Base-by-base conservation (phyloP, 768 basidiomycete species). In the Russula sp. region DNA sequence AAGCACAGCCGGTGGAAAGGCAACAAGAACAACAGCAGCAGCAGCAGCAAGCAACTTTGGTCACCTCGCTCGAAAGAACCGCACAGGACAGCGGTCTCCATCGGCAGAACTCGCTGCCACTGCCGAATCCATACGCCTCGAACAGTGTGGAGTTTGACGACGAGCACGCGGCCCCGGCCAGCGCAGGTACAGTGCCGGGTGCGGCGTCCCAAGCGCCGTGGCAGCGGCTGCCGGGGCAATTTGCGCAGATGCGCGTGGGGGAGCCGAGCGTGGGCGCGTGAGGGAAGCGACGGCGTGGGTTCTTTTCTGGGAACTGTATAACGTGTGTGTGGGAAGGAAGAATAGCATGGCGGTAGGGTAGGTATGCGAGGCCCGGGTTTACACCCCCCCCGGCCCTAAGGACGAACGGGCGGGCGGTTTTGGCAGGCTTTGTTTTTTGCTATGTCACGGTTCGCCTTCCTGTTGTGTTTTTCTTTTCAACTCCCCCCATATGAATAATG, bases 241-340 rank as follows among this genome's bases (percentile, higher is more conserved):
- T 68, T 51, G 52, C 65, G 42, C 65, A 63, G 55, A 63, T 68
- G 67, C 67, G 49, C 35, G 55, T 68, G 58, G 65, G 66, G 11
- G 66, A 65, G 51, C 64, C 55, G 55, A 57, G 63, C 13, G 58
- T 64, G 7, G 63, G 63, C 22, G 63, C 63, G 34, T 64, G 63
- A 64, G 27, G 10, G 9, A 18, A 47, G 45, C 5, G 45, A 20
- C 20, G 20, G 45, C 18, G 22, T 27, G 27, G 11, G 5, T 49
- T 27, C 13, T 2, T 49, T 27, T 31, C 44, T 7, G 4, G 18
- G 44, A 44, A n/a, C 18, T 18, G 18, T 44, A n/a, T n/a, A n/a
- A 47, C 3, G 18, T 4, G 18, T 37, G 5, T 16, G 16, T 18
- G 42, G 10, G 39, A 4, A 11, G 39, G 39, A 13, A 40, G 39